phyloP scores from a whole-genome alignment of 2,329 filamentous ascomycete species.

The Pseudogymnoascus sp. region DNA sequence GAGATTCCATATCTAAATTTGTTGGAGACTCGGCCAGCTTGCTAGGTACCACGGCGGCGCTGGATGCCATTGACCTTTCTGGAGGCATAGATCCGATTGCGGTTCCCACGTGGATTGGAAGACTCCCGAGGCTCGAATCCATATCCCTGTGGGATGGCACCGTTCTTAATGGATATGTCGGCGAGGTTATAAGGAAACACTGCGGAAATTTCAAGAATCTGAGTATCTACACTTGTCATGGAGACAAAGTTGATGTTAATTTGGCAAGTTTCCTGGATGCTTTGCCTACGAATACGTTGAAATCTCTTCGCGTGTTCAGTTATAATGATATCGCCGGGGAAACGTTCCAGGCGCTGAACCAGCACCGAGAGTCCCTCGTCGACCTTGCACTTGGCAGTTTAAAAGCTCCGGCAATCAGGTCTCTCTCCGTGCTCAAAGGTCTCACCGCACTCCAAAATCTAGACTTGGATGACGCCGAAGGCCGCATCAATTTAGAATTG shows the following conservation, averaged over 20 bases:
- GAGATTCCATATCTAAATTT: conserved; percentile 48
- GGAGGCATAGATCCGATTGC: conserved; percentile 44
- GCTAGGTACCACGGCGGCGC: conserved; percentile 39
- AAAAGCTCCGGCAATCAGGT: conserved; percentile 40
- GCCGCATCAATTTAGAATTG: conserved; percentile 39
- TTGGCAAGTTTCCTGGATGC: conserved; percentile 51
- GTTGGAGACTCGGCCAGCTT: conserved; percentile 34
- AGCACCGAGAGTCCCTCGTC: conserved; percentile 48
- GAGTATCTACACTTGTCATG: conserved; percentile 43
- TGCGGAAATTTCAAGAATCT: conserved; percentile 57
- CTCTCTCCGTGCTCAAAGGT: conserved; percentile 40
- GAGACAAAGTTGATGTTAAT: conserved; percentile 46
- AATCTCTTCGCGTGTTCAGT: conserved; percentile 51
- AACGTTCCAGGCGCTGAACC: conserved; percentile 46
- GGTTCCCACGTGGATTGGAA: conserved; percentile 52
- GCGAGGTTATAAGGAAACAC: conserved; percentile 45
- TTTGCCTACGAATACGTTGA: conserved; percentile 49
- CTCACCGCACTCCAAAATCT: conserved; percentile 44
- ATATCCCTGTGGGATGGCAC: conserved; percentile 56
- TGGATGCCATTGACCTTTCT: conserved; percentile 47
- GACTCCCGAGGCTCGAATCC: conserved; percentile 49
- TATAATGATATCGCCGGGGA: conserved; percentile 46
- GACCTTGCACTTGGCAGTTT: conserved; percentile 44
- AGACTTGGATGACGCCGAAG: conserved; percentile 39
- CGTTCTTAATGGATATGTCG: conserved; percentile 47